Conservation (phyloP, 2,329 filamentous ascomycete genomes). For the Alternaria ethzedia region DNA sequence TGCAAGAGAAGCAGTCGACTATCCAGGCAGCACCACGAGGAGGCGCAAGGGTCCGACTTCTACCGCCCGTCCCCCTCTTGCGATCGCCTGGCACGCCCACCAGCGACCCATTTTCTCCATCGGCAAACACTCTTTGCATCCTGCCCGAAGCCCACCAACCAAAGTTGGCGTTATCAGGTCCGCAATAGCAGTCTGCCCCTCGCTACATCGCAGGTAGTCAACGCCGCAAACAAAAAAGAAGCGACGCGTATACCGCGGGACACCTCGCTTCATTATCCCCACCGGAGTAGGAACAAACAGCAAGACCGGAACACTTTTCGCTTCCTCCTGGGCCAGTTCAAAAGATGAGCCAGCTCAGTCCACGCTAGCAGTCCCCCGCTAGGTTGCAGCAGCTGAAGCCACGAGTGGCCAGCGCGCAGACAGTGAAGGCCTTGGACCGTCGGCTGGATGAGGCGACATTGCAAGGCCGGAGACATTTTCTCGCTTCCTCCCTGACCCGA, state of each 20-base stretch:
- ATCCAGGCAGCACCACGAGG: conserved; percentile 47
- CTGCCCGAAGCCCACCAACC: not conserved
- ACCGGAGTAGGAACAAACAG: not conserved
- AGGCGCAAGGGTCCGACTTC: conserved; percentile 48
- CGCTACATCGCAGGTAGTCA: not conserved
- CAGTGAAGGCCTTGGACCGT: not conserved
- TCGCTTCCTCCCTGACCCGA: not conserved
- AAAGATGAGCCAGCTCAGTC: not conserved
- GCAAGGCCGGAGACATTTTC: not conserved
- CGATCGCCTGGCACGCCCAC: conserved; percentile 22
- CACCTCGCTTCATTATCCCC: not conserved
- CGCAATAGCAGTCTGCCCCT: not conserved
- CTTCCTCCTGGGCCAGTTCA: not conserved
- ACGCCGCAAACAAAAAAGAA: not conserved
- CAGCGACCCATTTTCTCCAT: conserved; percentile 30
- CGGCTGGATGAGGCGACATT: no score
- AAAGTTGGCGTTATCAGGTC: not conserved
- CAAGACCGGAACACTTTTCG: not conserved
- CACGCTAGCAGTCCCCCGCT: not conserved
- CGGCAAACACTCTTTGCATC: conserved; percentile 10
- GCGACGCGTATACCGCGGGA: not conserved
- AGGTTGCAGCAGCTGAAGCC: not conserved
- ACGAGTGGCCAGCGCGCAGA: not conserved
- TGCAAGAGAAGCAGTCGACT: conserved; percentile 22
- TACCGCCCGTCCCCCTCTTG: conserved; percentile 43